phyloP scores from a whole-genome alignment of 2,329 filamentous ascomycete genomes.

The Neofusicoccum laricinum region DNA sequence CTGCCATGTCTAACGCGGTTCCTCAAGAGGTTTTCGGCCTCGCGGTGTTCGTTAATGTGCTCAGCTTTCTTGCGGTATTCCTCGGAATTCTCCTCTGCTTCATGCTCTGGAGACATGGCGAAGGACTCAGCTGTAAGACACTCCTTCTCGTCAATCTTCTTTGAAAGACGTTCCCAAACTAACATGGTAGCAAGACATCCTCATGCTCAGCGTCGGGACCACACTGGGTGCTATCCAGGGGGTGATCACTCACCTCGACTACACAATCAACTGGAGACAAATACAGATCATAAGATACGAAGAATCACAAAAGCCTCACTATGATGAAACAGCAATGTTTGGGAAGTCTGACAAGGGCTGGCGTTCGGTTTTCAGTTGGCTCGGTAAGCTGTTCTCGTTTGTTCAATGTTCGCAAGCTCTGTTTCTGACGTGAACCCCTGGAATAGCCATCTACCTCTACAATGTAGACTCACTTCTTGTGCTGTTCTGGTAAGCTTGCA shows the following conservation, averaged over 20 bases:
- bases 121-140: slow-evolving; percentile 1
- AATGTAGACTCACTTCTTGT: slow-evolving; percentile 11
- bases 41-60: neutral
- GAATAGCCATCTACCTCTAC: slow-evolving; percentile 6
- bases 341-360: slow-evolving; percentile 6
- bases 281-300: slow-evolving; percentile 3
- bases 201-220: neutral
- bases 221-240: slow-evolving; percentile 1
- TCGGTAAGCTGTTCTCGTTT: neutral
- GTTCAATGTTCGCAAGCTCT: neutral
- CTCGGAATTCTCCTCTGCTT: slow-evolving; percentile 2
- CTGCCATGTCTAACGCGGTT: neutral
- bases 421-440: neutral
- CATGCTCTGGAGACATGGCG: slow-evolving; percentile 12
- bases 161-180: neutral
- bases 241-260: slow-evolving; percentile 3
- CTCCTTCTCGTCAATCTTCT: neutral
- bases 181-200: neutral
- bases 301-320: neutral
- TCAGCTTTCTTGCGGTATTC: neutral
- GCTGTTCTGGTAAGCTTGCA: neutral
- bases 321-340: neutral
- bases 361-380: neutral
- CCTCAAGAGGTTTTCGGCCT: slow-evolving; percentile 1
- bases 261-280: slow-evolving; percentile 4